A percentile compares a stretch with the other conserved stretches of the same genome.
Evolutionary conservation across 108 stramenopile species (phyloP).

Genomic region (Epithemia pelagica): DNA sequence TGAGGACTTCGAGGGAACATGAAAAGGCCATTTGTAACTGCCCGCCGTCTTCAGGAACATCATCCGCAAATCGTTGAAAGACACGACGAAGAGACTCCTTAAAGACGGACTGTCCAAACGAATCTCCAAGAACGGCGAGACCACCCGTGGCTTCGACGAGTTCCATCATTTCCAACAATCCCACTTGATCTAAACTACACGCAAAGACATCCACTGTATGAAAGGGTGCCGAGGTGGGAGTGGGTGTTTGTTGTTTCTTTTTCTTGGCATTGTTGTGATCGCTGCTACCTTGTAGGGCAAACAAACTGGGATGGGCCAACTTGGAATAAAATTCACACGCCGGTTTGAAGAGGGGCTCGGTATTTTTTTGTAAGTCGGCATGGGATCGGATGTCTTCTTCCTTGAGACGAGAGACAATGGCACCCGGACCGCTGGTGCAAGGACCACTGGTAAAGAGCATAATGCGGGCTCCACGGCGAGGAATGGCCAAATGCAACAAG

Average conservation of each 20-base stretch:
- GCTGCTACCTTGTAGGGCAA: constrained; percentile 7
- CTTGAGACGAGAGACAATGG: constrained; percentile 80
- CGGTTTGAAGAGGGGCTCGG: constrained; percentile 84
- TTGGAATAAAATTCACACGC: constrained; percentile 92
- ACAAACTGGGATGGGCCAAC: constrained; percentile 53
- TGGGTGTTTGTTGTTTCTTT: constrained; percentile 28
- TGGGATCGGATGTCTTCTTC: constrained; percentile 91
- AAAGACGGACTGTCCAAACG: constrained; percentile 95
- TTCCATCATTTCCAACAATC: constrained; percentile 93
- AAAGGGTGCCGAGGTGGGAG: constrained; percentile 38
- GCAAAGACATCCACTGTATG: constrained; percentile 99
- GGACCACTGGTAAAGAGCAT: constrained; percentile 98
- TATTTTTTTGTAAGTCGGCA: constrained; percentile 86
- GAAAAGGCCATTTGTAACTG: constrained; percentile 91
- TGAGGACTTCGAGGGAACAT: constrained; percentile 87
- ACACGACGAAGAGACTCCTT: constrained; percentile 95
- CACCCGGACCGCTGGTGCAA: constrained; percentile 94
- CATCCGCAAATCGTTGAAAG: constrained; percentile 81
- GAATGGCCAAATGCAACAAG: constrained; percentile 85
- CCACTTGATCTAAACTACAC: constrained; percentile 97
- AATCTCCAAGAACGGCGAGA: constrained; percentile 95
- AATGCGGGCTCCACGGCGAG: constrained; percentile 86
- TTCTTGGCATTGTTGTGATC: constrained; percentile 21
- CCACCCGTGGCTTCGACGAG: constrained; percentile 95
- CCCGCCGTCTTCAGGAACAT: constrained; percentile 83